Base-by-base conservation (phyloP, 1,139 yeast species). In the Suhomyces guaymorum region DNA sequence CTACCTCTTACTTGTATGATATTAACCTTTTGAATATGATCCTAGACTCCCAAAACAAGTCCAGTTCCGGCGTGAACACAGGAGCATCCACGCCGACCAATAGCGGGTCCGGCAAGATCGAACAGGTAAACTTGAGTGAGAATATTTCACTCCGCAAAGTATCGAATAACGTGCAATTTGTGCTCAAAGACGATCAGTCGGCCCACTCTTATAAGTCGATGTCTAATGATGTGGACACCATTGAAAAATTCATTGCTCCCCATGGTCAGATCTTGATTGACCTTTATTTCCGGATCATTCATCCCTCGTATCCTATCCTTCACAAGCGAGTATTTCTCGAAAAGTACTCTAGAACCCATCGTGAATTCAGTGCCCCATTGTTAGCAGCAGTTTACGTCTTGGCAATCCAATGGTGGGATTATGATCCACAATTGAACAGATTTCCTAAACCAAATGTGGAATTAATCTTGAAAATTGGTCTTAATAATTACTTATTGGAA, bases 341-440 rank as follows among this genome's bases (percentile, higher is more conserved):
- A 48, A 84, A 84, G 54, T 84, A 84, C 51, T 68, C 86, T 1
- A 61, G 92, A 39, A 82, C 92, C 1, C 88, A 82, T 52, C 66
- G 88, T 35, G 94, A 84, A 53, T 76, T 84, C 47, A 79, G 87
- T 38, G 89, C 92, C 0, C 89, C 92, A 0, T 59, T 84, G 32
- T 60, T 84, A 28, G 90, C 92, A 1, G 82, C 89, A 0, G 88
- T 84, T 2, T 84, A 84, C 51, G 79, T 81, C 3, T 60, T 84
- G 35, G 88, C 92, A 0, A 73, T 81, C 25, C 88, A 82, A 55
- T 83, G 90, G 87, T 83, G 92, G 92, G 89, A 83, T 47, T 80
- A 80, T 48, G 92, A 83, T 49, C 84, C 89, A 2, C 78, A 73
- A 37, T 61, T 83, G 35, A 80, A 80, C 32, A 62, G 74, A 35